Conservation (phyloP, 2,329 filamentous ascomycete genomes). For the Paracorniculantispora psalliotae region DNA sequence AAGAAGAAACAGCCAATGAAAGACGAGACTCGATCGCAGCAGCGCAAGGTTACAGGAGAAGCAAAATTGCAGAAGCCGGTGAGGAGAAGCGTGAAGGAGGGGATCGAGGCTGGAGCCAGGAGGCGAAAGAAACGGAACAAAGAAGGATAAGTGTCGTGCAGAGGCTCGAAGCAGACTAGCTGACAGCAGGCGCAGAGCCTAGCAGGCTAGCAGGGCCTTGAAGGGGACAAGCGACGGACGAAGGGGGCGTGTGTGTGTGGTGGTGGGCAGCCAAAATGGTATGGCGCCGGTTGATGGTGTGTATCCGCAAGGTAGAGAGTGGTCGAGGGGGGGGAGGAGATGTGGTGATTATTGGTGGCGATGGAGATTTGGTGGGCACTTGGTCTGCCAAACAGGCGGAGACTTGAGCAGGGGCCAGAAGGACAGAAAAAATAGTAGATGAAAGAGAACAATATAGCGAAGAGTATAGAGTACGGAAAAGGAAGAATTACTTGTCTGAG, state of each 20-base stretch:
- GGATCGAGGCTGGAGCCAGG: conserved; percentile 10
- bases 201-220: conserved; percentile 9
- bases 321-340: not conserved
- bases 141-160: conserved; percentile 6
- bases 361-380: conserved; percentile 9
- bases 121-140: conserved; percentile 5
- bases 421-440: not conserved
- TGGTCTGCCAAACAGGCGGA: conserved; percentile 1
- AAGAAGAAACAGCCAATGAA: not conserved
- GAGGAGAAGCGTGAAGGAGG: conserved; percentile 11
- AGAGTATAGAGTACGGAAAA: too few relatives aligned
- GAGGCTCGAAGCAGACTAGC: conserved; percentile 10
- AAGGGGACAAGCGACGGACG: not conserved
- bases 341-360: conserved; percentile 8
- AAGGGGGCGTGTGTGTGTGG: conserved; percentile 6
- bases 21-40: conserved; percentile 11
- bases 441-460: too few relatives aligned
- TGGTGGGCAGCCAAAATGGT: not conserved
- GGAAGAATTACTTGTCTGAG: not conserved
- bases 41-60: conserved; percentile 4
- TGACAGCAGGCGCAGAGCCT: conserved; percentile 1
- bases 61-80: conserved; percentile 9
- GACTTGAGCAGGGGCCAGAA: not conserved
- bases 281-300: conserved; percentile 1
- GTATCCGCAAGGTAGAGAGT: conserved; percentile 1